Conservation (phyloP, 805 yeast genomes). For the Candida nitratophila region DNA sequence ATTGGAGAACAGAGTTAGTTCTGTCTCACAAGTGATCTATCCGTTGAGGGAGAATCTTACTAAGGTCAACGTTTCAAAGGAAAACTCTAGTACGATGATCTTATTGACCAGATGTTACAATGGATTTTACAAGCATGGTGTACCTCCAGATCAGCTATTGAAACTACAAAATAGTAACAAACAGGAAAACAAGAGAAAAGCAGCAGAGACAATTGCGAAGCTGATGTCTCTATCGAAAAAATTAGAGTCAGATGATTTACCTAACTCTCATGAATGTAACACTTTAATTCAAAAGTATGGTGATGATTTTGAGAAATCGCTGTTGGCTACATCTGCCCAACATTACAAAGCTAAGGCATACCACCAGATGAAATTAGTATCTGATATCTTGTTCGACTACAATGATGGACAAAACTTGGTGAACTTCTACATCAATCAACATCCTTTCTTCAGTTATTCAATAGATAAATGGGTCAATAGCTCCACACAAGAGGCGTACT, state of each 20-base stretch:
- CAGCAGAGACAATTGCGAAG: constrained; percentile 66
- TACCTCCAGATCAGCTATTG: constrained; percentile 48
- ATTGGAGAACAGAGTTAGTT: constrained; percentile 46
- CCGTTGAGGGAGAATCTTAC: constrained; percentile 67
- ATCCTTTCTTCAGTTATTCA: constrained; percentile 52
- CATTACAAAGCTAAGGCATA: constrained; percentile 68
- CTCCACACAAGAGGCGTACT: constrained; percentile 31
- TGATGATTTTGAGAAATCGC: constrained; percentile 64
- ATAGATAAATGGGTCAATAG: constrained; percentile 32
- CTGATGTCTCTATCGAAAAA: constrained; percentile 59
- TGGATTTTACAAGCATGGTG: constrained; percentile 57
- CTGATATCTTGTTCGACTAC: constrained; percentile 67
- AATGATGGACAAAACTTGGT: constrained; percentile 83
- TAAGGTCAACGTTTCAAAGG: constrained; percentile 63
- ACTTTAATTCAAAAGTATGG: constrained; percentile 60
- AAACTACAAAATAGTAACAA: constrained; percentile 41
- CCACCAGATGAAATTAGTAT: constrained; percentile 66
- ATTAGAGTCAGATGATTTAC: constrained; percentile 47
- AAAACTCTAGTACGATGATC: constrained; percentile 64
- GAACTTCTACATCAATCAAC: constrained; percentile 74
- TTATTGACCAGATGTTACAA: constrained; percentile 72
- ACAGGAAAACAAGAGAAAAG: constrained; percentile 47
- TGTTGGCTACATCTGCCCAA: constrained; percentile 62
- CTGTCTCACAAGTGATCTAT: constrained; percentile 50
- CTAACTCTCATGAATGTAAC: constrained; percentile 29